Base-by-base conservation (phyloP, 768 basidiomycete genomes). In the Cystofilobasidium bisporidii region DNA sequence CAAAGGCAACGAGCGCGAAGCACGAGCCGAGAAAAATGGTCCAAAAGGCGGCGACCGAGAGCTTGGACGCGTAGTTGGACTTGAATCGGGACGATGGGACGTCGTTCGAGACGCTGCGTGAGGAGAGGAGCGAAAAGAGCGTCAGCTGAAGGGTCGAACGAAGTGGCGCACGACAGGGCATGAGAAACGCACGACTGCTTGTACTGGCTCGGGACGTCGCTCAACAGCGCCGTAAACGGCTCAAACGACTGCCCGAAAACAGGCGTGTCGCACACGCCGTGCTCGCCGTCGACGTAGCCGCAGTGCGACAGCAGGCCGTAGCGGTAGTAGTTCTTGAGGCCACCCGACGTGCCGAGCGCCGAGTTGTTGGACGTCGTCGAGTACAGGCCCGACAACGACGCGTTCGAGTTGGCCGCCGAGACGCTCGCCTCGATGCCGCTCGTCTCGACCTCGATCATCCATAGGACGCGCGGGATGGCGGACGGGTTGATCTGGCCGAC, bases 11-110 rank as follows among this genome's bases (percentile, higher is more conserved):
- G n/a, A 68, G 62, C 2, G 67, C 61, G 10, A 61, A 18, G 41
- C 67, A 68, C 2, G 61, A 58, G 2, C 67, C 67, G 28, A 68
- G 53, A 57, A 68, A 68, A n/a, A 68, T 63, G n/a, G 47, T 41
- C 61, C 62, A 68, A 32, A 68, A 63, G 22, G 67, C 67, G n/a
- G 67, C 67, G 60, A 61, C 28, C 20, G 60, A 45, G 40, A 40
- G 28, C 28, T 20, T 24, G 6, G 40, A 41, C 5, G 40, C 45
- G 60, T 61, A 45, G 40, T 32, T 61, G 18, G 24, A 26, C 40
- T 61, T 47, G 45, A 61, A 61, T 1, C 26, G 40, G 8, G 36
- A 40, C 15, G 60, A 61, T 10, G 60, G 60, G 26, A 61, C 20
- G 40, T 8, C 40, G 24, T 45, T 55, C 5, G 63, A 55, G 33